Evolutionary conservation across 2,329 filamentous ascomycete species (phyloP).

Genomic region (Aschersonia sp.): DNA sequence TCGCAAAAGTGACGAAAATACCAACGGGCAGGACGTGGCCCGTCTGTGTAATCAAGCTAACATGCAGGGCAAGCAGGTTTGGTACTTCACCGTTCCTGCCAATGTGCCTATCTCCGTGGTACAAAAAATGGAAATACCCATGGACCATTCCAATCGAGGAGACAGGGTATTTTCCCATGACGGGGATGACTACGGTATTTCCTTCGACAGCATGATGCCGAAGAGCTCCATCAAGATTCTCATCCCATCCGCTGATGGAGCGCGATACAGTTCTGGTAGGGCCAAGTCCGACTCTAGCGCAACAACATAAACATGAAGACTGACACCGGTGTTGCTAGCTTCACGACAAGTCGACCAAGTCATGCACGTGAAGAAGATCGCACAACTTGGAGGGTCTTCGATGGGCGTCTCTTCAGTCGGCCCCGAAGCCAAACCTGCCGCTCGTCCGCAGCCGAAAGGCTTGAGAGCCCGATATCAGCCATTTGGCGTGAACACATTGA

Average conservation of each 20-base stretch:
- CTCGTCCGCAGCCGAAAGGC: constrained; percentile 52
- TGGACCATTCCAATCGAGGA: constrained; percentile 37
- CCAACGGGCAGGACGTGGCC: constrained; percentile 29
- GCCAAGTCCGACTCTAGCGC: neutral
- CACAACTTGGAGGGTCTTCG: constrained; percentile 32
- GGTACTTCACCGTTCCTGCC: constrained; percentile 65
- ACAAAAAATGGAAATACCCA: constrained; percentile 45
- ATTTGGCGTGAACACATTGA: constrained; percentile 34
- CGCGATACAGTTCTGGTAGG: constrained; percentile 40
- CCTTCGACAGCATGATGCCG: constrained; percentile 35
- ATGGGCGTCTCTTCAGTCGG: constrained; percentile 14
- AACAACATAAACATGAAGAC: too few relatives aligned
- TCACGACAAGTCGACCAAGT: constrained; percentile 37
- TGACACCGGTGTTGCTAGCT: constrained; percentile 7
- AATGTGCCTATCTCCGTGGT: constrained; percentile 54
- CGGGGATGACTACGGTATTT: constrained; percentile 47
- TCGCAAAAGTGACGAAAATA: constrained; percentile 27
- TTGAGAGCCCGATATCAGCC: constrained; percentile 54
- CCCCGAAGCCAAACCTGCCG: constrained; percentile 31
- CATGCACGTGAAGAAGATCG: constrained; percentile 50
- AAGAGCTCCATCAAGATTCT: constrained; percentile 41
- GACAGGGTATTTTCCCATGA: constrained; percentile 46
- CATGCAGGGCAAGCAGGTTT: constrained; percentile 57
- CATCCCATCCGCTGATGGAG: constrained; percentile 40
- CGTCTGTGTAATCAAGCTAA: constrained; percentile 43